phyloP scores from a whole-genome alignment of 2,329 filamentous ascomycete genomes.

The Dactylella cylindrospora region DNA sequence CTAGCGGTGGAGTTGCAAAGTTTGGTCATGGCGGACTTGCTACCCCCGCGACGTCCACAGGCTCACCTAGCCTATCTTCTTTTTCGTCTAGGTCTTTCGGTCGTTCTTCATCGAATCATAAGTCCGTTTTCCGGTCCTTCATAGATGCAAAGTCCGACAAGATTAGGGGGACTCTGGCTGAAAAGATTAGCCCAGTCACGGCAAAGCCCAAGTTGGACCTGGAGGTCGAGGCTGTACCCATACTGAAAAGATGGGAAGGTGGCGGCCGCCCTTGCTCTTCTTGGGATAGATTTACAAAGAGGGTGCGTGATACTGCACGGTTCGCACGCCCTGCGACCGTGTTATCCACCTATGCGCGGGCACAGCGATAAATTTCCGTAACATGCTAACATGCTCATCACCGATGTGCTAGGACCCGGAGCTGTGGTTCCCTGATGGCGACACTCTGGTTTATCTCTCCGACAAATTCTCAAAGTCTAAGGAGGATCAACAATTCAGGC shows the following conservation, averaged over 20 bases:
- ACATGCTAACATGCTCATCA: conserved; percentile 4
- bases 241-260: conserved; percentile 48
- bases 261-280: conserved; percentile 45
- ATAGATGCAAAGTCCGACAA: conserved; percentile 48
- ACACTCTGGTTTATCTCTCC: conserved; percentile 62
- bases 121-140: conserved; percentile 46
- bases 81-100: conserved; percentile 42
- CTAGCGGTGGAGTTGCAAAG: conserved; percentile 45
- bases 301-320: too few species aligned
- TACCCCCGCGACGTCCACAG: conserved; percentile 46
- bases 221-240: conserved; percentile 29
- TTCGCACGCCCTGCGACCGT: too few species aligned
- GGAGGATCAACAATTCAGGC: conserved; percentile 49
- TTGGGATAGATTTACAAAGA: conserved; percentile 44
- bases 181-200: conserved; percentile 40
- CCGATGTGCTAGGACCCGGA: conserved; percentile 57
- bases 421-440: conserved; percentile 64
- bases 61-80: conserved; percentile 44
- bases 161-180: conserved; percentile 45
- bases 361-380: conserved; percentile 33
- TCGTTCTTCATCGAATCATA: conserved; percentile 41
- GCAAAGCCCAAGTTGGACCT: conserved; percentile 36
- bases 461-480: conserved; percentile 53
- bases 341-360: not conserved
- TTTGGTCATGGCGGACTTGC: conserved; percentile 46